Conservation (phyloP, 2,329 filamentous ascomycete species). For the Fusarium incarnatum region DNA sequence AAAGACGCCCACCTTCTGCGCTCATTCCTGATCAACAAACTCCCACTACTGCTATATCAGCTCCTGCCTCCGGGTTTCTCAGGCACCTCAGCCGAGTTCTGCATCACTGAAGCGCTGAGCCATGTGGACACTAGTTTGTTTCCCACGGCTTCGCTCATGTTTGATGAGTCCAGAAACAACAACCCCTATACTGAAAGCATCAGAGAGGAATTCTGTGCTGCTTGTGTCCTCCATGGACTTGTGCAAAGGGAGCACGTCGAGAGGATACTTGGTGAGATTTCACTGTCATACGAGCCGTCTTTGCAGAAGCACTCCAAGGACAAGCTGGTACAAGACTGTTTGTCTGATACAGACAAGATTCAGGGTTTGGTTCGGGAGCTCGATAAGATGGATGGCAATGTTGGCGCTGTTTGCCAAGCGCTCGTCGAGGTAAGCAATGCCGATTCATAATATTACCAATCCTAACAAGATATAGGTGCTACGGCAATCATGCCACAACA, state of each 20-base stretch:
- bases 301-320: constrained; percentile 82
- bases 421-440: constrained; percentile 70
- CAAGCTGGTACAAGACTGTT: constrained; percentile 80
- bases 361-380: constrained; percentile 84
- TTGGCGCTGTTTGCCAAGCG: constrained; percentile 84
- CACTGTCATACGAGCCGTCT: constrained; percentile 80
- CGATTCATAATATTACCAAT: not conserved
- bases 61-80: constrained; percentile 75
- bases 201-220: constrained; percentile 83
- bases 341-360: constrained; percentile 78
- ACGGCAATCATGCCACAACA: constrained; percentile 74
- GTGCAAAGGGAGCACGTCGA: constrained; percentile 83
- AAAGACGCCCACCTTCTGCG: constrained; percentile 78
- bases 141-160: constrained; percentile 69
- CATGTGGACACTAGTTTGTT: constrained; percentile 86
- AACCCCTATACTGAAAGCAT: constrained; percentile 69
- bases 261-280: constrained; percentile 83
- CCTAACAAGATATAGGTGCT: constrained; percentile 64
- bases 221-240: constrained; percentile 89
- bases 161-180: constrained; percentile 67
- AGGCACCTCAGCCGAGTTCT: constrained; percentile 78
- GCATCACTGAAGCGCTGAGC: constrained; percentile 77
- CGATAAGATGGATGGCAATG: constrained; percentile 91
- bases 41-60: constrained; percentile 65
- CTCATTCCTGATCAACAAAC: constrained; percentile 83